phyloP scores from a whole-genome alignment of 2,329 filamentous ascomycete species.

The Microcyclospora tardicrescens region DNA sequence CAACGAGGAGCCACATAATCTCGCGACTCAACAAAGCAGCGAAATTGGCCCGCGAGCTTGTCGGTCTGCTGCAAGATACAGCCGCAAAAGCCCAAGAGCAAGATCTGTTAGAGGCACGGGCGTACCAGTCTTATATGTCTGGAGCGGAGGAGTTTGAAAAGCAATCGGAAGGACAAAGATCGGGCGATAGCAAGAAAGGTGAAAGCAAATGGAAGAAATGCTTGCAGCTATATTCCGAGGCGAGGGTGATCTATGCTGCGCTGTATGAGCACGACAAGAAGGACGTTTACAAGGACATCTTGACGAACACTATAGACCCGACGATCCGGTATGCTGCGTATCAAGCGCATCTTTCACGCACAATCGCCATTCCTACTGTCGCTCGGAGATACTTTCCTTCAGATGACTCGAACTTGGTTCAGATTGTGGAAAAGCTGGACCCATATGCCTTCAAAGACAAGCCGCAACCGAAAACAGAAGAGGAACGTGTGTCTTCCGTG shows the following conservation, averaged over 20 bases:
- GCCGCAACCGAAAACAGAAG: constrained; percentile 15
- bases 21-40: constrained; percentile 75
- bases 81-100: constrained; percentile 52
- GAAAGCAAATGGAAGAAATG: constrained; percentile 60
- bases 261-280: constrained; percentile 54
- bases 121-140: constrained; percentile 64
- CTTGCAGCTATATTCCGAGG: constrained; percentile 59
- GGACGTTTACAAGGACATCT: constrained; percentile 73
- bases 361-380: constrained; percentile 65
- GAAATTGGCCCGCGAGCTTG: constrained; percentile 54
- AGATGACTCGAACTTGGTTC: constrained; percentile 48
- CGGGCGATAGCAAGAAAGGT: constrained; percentile 18
- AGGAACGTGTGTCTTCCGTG: constrained; percentile 12
- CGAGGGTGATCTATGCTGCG: constrained; percentile 70
- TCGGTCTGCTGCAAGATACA: constrained; percentile 50
- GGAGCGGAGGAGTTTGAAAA: constrained; percentile 79
- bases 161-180: constrained; percentile 39
- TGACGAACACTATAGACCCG: constrained; percentile 77
- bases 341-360: constrained; percentile 75
- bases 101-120: constrained; percentile 73
- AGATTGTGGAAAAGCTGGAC: constrained; percentile 58
- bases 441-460: constrained; percentile 51
- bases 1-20: constrained; percentile 75
- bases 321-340: constrained; percentile 92
- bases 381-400: constrained; percentile 66